Percentiles rank a stretch among this genome's conserved stretches.
Conservation (phyloP, 345 rosid species). For the Ricinus communis region DNA sequence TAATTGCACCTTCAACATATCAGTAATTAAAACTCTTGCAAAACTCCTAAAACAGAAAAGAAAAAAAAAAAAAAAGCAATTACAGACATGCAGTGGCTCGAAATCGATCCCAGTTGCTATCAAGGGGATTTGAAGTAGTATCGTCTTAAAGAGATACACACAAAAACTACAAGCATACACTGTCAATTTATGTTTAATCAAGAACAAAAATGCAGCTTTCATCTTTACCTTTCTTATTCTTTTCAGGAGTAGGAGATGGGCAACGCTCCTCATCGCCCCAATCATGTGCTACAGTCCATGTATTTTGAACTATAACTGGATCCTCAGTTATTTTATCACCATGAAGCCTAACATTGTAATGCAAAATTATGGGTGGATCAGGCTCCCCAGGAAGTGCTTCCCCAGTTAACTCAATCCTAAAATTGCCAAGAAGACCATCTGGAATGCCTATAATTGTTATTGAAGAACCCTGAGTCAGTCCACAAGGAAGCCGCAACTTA, state of each 20-base stretch:
- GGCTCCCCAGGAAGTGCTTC: conserved; percentile 99
- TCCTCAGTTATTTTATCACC: conserved; percentile 95
- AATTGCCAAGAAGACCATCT: conserved; percentile 81
- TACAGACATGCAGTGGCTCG: neutral
- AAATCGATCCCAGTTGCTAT: neutral
- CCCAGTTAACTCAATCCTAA: conserved; percentile 85
- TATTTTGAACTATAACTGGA: conserved; percentile 96
- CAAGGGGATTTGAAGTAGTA: neutral
- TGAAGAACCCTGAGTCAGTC: conserved; percentile 94
- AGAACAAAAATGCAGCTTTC: neutral
- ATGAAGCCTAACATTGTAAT: conserved; percentile 92
- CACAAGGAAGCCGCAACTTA: conserved; percentile 78
- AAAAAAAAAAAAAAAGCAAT: neutral
- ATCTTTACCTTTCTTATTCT: conserved; percentile 65
- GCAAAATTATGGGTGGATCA: conserved; percentile 89
- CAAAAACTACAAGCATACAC: neutral
- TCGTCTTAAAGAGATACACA: neutral
- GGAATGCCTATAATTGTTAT: conserved; percentile 87
- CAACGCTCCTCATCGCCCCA: conserved; percentile 99
- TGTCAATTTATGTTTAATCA: neutral
- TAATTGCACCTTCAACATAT: no score
- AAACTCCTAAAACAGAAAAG: neutral
- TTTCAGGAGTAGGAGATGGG: conserved; percentile 74
- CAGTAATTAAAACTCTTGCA: neutral
- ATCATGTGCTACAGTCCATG: conserved; percentile 88